These are phyloP conservation scores for Pugionium cornutum DNA, from an alignment of 345 rosid species.

Conservation along the genomic window DNA sequence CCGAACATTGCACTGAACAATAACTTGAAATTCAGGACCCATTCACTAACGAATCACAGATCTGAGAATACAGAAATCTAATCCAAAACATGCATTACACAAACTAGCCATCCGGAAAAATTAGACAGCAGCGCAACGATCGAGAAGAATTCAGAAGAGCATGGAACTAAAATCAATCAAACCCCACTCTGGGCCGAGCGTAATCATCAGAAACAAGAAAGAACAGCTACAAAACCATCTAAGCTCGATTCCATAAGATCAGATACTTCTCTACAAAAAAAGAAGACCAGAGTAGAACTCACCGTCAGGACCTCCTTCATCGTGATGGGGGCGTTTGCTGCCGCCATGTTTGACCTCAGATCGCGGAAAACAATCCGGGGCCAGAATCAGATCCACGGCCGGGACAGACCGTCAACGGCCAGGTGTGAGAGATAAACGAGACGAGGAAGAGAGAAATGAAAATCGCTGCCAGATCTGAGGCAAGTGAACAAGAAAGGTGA, in stretches of 20 bases:
- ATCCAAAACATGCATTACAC: slow-evolving; percentile 27
- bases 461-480: slow-evolving; percentile 51
- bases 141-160: slow-evolving; percentile 21
- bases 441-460: slow-evolving; percentile 19
- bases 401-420: slow-evolving; percentile 13
- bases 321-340: slow-evolving; percentile 87
- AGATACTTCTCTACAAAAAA: background rate
- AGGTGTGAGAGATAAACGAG: slow-evolving; percentile 22
- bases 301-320: slow-evolving; percentile 92
- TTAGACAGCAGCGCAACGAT: slow-evolving; percentile 5
- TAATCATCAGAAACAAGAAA: slow-evolving; percentile 18
- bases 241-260: slow-evolving; percentile 28
- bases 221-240: slow-evolving; percentile 14
- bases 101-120: slow-evolving; percentile 7
- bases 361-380: slow-evolving; percentile 36
- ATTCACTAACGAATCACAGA: slow-evolving; percentile 27
- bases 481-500: slow-evolving; percentile 23
- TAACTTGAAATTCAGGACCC: slow-evolving; percentile 5
- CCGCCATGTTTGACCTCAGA: slow-evolving; percentile 73
- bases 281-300: slow-evolving; percentile 37
- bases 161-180: slow-evolving; percentile 22
- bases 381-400: slow-evolving; percentile 45
- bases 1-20: slow-evolving; percentile 22
- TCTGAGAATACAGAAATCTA: slow-evolving; percentile 33
- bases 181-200: slow-evolving; percentile 4